Evolutionary conservation across 495 filamentous ascomycete genomes (phyloP), one percentile per base, ranked within the genome.

Genomic region (Pyrenula massariospora): DNA sequence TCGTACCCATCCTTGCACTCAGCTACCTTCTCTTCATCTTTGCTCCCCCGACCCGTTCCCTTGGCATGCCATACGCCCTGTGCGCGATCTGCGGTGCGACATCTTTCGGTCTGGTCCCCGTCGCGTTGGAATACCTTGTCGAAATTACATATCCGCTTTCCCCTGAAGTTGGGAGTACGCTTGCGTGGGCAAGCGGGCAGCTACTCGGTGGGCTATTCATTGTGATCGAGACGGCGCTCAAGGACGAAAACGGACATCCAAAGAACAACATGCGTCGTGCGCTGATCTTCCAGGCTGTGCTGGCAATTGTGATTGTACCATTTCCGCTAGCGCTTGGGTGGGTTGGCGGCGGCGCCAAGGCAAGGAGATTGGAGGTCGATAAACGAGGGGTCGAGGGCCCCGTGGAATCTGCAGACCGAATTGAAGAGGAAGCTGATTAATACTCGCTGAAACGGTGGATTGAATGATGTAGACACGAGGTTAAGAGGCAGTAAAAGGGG

Each of bases 71-170:
- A 0, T 95, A 87, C 62, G 76, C 85, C 54, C 78, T 95, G 22
- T 68, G 66, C 63, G 71, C 68, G 22, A 54, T 95, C 12, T 76
- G 95, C 1, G 93, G 93, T 57, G 92, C 88, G 0, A 71, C 86
- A 1, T 79, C 75, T n/a, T 97, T 98, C 70, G 73, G 74, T 52
- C 68, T 97, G 1, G 70, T 98, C 10, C 93, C 93, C 10, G 76
- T 96, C 22, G 88, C 83, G 12, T 77, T 97, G 36, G 93, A 98
- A 72, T 93, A 82, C 63, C 70, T 93, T 25, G 88, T 87, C 56
- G 89, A 96, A 66, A 74, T 94, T 59, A 90, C 89, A 19, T 86
- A 89, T 59, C 92, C 92, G 0, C 83, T 91, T 22, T 84, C 83
- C n/a, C 89, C 93, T 1, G 92, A 93, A 74, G 80, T 96, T 53